These are phyloP conservation scores for Plasmodium cynomolgi DNA, from an alignment of 169 alveolate species.

Conservation along the genomic window DNA sequence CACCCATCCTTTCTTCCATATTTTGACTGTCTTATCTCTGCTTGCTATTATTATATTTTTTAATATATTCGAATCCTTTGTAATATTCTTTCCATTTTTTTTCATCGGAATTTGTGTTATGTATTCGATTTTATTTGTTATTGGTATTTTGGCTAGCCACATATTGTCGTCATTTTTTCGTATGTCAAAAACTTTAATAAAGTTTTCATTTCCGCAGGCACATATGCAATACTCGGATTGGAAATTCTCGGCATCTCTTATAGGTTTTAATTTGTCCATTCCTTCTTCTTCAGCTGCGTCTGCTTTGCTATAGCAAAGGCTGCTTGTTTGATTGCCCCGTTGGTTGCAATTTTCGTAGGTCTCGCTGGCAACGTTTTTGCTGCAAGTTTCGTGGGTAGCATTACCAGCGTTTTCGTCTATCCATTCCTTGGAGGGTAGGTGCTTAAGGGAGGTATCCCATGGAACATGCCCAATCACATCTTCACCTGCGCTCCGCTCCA, in stretches of 20 bases:
- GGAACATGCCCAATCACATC: not conserved
- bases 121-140: slow-evolving; percentile 55
- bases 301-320: not conserved
- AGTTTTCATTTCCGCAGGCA: slow-evolving; percentile 69
- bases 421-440: not conserved
- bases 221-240: slow-evolving; percentile 60
- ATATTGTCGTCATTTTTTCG: slow-evolving; percentile 46
- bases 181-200: slow-evolving; percentile 67
- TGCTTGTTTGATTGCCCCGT: not conserved
- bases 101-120: slow-evolving; percentile 48
- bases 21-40: slow-evolving; percentile 58
- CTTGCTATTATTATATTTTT: slow-evolving; percentile 57
- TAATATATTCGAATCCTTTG: slow-evolving; percentile 49
- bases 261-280: slow-evolving; percentile 26
- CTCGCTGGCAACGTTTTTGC: too few relatives aligned
- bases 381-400: not conserved
- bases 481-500: not conserved
- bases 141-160: slow-evolving; percentile 64
- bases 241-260: slow-evolving; percentile 30
- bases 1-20: slow-evolving; percentile 71
- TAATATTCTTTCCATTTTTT: slow-evolving; percentile 19
- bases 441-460: not conserved
- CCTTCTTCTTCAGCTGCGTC: not conserved
- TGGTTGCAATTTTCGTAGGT: not conserved
- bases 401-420: not conserved